These are phyloP conservation scores for Xerophyta viscosa DNA, from an alignment of 106 monocot genomes.

Conservation along the genomic window DNA sequence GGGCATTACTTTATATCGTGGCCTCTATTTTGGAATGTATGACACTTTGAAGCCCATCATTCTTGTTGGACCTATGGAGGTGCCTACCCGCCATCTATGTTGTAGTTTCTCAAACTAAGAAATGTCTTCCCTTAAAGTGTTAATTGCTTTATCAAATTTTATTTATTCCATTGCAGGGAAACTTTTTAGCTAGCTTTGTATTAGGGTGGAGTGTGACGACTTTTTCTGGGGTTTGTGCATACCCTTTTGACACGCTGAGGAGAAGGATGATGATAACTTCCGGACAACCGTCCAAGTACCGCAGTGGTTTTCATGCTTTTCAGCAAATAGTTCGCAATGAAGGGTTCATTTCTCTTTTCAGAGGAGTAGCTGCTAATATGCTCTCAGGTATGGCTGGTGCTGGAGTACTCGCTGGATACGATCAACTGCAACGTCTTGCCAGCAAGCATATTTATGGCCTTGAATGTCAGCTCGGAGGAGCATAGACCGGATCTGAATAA, in stretches of 20 bases:
- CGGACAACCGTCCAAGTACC: constrained; percentile 61
- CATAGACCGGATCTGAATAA: neutral
- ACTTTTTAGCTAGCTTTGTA: constrained; percentile 78
- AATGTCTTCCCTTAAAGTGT: neutral
- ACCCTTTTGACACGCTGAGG: constrained; percentile 88
- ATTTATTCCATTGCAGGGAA: constrained; percentile 41
- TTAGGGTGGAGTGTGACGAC: constrained; percentile 84
- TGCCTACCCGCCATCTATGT: constrained; percentile 15
- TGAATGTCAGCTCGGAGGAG: constrained; percentile 21
- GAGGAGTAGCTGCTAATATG: constrained; percentile 84
- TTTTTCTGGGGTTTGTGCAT: constrained; percentile 74
- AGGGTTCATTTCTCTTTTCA: constrained; percentile 56
- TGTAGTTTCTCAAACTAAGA: neutral
- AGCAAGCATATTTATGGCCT: constrained; percentile 24
- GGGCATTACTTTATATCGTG: constrained; percentile 88
- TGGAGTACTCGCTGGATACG: constrained; percentile 86
- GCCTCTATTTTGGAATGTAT: constrained; percentile 92
- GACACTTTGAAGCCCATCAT: constrained; percentile 82
- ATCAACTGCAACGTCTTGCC: constrained; percentile 55
- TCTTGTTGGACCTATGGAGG: constrained; percentile 78
- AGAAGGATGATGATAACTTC: constrained; percentile 97
- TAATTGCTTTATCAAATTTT: neutral
- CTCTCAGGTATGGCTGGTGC: constrained; percentile 90
- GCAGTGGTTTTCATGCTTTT: constrained; percentile 48
- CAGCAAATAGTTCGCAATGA: constrained; percentile 46